Evolutionary conservation across 1,284 basidiomycete genomes (phyloP).

Genomic region (Microbotryum saponariae): DNA sequence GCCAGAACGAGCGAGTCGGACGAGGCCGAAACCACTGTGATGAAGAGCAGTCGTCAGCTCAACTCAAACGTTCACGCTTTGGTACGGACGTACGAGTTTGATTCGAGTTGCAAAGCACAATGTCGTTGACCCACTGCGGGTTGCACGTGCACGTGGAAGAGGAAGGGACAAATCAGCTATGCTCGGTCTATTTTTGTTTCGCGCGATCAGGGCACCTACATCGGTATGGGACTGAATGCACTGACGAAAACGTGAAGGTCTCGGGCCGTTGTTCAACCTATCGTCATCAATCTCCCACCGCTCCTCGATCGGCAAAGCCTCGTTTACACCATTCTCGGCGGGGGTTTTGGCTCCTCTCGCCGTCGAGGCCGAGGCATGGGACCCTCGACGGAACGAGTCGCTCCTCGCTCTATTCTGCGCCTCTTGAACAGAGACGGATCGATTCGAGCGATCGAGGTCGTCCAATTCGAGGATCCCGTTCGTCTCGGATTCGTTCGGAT

Average conservation of each 20-base stretch:
- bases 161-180: constrained; percentile 7
- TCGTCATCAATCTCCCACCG: constrained; percentile 67
- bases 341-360: not conserved
- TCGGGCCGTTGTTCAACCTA: constrained; percentile 10
- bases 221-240: constrained; percentile 64
- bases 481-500: constrained; percentile 45
- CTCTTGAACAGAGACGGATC: constrained; percentile 6
- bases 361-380: too few species aligned
- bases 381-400: not conserved
- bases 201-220: constrained; percentile 2
- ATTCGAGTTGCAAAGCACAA: constrained; percentile 83
- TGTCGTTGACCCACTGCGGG: constrained; percentile 94
- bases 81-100: constrained; percentile 58
- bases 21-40: constrained; percentile 77
- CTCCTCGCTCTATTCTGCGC: constrained; percentile 1
- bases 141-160: constrained; percentile 23
- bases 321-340: constrained; percentile 11
- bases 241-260: constrained; percentile 55
- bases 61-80: not conserved
- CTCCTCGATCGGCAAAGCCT: constrained; percentile 56
- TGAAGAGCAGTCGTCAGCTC: not conserved
- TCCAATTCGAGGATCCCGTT: constrained; percentile 50
- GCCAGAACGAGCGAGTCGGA: constrained; percentile 91
- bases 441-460: constrained; percentile 11
- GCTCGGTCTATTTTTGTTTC: too few species aligned